phyloP scores from a whole-genome alignment of 116 monocot species.

The Trichopus zeylanicus region DNA sequence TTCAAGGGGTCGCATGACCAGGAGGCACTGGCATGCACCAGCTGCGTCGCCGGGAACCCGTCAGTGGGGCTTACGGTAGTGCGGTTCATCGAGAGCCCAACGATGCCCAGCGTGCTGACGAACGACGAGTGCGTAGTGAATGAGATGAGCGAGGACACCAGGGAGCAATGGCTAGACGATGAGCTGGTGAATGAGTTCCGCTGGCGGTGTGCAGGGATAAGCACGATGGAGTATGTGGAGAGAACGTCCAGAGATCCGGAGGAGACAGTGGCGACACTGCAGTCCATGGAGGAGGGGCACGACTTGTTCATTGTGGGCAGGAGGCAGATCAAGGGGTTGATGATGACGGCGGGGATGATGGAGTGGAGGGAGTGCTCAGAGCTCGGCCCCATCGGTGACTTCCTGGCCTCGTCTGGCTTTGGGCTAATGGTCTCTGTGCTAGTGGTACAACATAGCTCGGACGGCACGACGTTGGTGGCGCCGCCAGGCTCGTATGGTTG shows the following conservation, averaged over 20 bases:
- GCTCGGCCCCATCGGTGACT: slow-evolving; percentile 27
- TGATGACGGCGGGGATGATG: slow-evolving; percentile 9
- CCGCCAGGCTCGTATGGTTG: background rate
- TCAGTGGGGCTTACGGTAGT: slow-evolving; percentile 25
- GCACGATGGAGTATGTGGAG: slow-evolving; percentile 9
- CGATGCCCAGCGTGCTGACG: background rate
- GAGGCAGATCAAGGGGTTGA: slow-evolving; percentile 9
- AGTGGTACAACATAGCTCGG: slow-evolving; percentile 26
- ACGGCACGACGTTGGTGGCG: background rate
- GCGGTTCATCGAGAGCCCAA: slow-evolving; percentile 10
- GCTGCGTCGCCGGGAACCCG: slow-evolving; percentile 35
- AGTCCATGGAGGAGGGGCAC: slow-evolving; percentile 12
- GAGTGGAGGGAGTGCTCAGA: slow-evolving; percentile 31
- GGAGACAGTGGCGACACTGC: slow-evolving; percentile 21
- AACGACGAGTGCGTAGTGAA: background rate
- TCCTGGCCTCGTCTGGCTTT: slow-evolving; percentile 28
- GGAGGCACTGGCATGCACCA: slow-evolving; percentile 38
- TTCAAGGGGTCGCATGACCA: slow-evolving; percentile 60
- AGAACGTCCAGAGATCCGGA: slow-evolving; percentile 13
- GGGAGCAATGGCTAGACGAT: slow-evolving; percentile 14
- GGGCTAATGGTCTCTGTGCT: slow-evolving; percentile 15
- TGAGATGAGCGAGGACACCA: background rate
- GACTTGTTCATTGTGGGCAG: slow-evolving; percentile 28
- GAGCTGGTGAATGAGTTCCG: slow-evolving; percentile 24
- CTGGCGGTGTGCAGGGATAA: background rate